phyloP scores from a whole-genome alignment of 2,329 filamentous ascomycete species.

The Fusarium udum region DNA sequence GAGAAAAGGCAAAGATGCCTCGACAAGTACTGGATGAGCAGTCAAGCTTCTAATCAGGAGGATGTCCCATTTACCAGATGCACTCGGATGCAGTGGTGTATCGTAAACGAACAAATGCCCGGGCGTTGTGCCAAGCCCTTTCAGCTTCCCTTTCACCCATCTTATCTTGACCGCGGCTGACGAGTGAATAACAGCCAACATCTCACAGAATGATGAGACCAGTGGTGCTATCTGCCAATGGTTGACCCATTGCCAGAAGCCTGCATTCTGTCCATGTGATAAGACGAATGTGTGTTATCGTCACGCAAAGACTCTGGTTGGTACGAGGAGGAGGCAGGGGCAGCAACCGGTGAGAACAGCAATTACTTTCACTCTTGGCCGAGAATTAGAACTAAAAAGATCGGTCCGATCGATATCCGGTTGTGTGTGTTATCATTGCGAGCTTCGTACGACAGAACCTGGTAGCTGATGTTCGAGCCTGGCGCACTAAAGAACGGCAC shows the following conservation, averaged over 20 bases:
- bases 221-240: neutral
- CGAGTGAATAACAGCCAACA: slow-evolving; percentile 21
- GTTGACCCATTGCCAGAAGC: neutral
- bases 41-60: slow-evolving; percentile 15
- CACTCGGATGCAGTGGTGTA: slow-evolving; percentile 12
- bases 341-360: slow-evolving; percentile 42
- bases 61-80: slow-evolving; percentile 15
- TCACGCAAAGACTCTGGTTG: slow-evolving; percentile 43
- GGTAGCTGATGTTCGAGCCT: slow-evolving; percentile 4
- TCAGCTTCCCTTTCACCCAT: slow-evolving; percentile 12
- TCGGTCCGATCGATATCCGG: slow-evolving; percentile 36
- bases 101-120: slow-evolving; percentile 20
- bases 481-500: slow-evolving; percentile 25
- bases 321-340: slow-evolving; percentile 36
- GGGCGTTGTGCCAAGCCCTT: neutral
- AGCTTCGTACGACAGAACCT: slow-evolving; percentile 2
- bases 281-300: slow-evolving; percentile 37
- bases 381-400: slow-evolving; percentile 18
- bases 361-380: slow-evolving; percentile 32
- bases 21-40: slow-evolving; percentile 7
- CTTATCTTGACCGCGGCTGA: slow-evolving; percentile 29
- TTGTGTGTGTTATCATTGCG: slow-evolving; percentile 17
- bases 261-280: slow-evolving; percentile 37
- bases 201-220: neutral
- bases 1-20: slow-evolving; percentile 20